A percentile compares a stretch with the other conserved stretches of the same genome.
These are phyloP conservation scores for Flaveria brownii DNA, from an alignment of 129 eudicot genomes.

Conservation along the genomic window DNA sequence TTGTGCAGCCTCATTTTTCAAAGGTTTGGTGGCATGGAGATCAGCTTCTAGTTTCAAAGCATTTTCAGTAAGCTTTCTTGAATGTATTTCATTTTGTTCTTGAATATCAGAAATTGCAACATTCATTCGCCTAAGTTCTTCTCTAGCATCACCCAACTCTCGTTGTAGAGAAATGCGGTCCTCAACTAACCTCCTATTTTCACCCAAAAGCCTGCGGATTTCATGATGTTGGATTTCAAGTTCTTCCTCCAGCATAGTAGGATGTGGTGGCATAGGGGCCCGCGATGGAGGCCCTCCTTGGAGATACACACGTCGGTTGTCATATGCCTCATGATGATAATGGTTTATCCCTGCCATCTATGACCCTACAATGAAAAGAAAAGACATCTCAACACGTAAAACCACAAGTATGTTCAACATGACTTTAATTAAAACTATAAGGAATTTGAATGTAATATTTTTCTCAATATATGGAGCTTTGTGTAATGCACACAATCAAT, in stretches of 20 bases:
- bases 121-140: constrained; percentile 76
- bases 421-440: not conserved
- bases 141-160: constrained; percentile 64
- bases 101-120: constrained; percentile 60
- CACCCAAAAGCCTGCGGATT: constrained; percentile 78
- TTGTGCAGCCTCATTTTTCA: constrained; percentile 61
- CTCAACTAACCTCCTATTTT: constrained; percentile 77
- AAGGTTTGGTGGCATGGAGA: constrained; percentile 76
- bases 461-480: no score
- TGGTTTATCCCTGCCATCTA: constrained; percentile 82
- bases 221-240: constrained; percentile 78
- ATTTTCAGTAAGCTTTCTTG: constrained; percentile 78
- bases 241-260: constrained; percentile 83
- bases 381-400: constrained; percentile 6
- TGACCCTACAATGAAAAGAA: constrained; percentile 11
- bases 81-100: constrained; percentile 66
- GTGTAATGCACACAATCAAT: no score
- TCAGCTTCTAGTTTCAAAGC: constrained; percentile 84
- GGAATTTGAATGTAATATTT: no score
- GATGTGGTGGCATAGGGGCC: constrained; percentile 78
- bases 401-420: not conserved
- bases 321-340: constrained; percentile 65
- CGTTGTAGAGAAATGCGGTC: constrained; percentile 69
- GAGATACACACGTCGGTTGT: constrained; percentile 56
- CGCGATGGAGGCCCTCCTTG: constrained; percentile 53